Conservation (phyloP, 306 rosid species). For the Dryas drummondii region DNA sequence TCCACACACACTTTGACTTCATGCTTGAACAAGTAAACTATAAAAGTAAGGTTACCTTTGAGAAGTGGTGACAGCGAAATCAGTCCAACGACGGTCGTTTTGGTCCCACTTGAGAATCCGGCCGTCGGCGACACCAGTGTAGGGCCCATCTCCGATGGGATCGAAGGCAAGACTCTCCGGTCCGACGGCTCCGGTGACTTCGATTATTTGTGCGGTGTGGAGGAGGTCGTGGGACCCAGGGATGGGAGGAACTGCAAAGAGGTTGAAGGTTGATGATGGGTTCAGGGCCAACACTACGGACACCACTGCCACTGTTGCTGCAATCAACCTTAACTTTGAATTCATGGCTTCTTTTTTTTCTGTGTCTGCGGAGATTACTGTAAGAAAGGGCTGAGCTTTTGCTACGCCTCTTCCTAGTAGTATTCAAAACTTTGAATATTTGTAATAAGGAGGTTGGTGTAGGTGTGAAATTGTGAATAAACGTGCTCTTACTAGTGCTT, state of each 20-base stretch:
- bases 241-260: conserved; percentile 38
- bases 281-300: conserved; percentile 31
- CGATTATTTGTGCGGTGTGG: conserved; percentile 41
- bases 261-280: not conserved
- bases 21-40: too few species aligned
- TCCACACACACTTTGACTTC: too few species aligned
- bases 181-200: conserved; percentile 59
- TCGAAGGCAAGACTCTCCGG: conserved; percentile 92
- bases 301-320: conserved; percentile 38
- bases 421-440: too few species aligned
- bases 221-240: conserved; percentile 53
- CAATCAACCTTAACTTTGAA: conserved; percentile 19
- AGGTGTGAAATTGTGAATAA: too few species aligned
- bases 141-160: conserved; percentile 66
- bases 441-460: too few species aligned
- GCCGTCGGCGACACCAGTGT: conserved; percentile 90
- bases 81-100: conserved; percentile 58
- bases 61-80: conserved; percentile 71
- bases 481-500: too few species aligned
- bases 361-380: too few species aligned
- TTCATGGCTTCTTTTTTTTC: conserved; percentile 29
- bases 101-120: conserved; percentile 79
- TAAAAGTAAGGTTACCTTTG: conserved; percentile 43
- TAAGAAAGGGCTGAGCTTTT: too few species aligned
- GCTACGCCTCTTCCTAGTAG: too few species aligned